Evolutionary conservation across 768 basidiomycete genomes (phyloP), one percentile per base, ranked within the genome.

Genomic region (Psilocybe subaeruginosa): DNA sequence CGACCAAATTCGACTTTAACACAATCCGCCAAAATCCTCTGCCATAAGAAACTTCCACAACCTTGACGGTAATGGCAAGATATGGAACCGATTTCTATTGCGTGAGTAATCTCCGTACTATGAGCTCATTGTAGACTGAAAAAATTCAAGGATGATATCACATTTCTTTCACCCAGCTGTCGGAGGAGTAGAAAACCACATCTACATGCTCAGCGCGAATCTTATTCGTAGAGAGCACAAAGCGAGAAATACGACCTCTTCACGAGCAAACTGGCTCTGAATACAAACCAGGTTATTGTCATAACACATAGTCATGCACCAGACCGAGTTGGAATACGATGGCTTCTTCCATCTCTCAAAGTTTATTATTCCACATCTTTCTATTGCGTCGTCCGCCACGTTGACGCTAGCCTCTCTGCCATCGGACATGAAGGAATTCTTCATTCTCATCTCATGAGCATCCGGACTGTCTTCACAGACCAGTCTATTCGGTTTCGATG

Each of bases 81-180:
- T 19, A 70, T 72, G 71, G 64, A 67, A 58, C 63, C 68, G 16
- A 68, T 70, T 57, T 69, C 70, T 43, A 72, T 72, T 54, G 70
- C 70, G 69, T 69, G 51, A 58, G 70, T 58, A 9, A 37, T 12
- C 8, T 33, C 33, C 30, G 12, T 12, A 19, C 19, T 43, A 23
- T 33, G 41, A 41, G 23, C 2, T 19, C 8, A 9, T 4, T n/a
- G 11, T 27, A n/a, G 37, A 17, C 41, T 61, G 43, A 60, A 19
- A 16, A 30, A 2, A 29, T 33, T 49, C 11, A 49, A 97, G 95
- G 48, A 95, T 99, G 93, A 87, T 99, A 60, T 92, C 89, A 45
- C 97, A 99, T 77, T 99, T 99, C 80, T 99, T 98, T 77, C 88
- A 93, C 70, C 97, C 97, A 0, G 82, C 85, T 60, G 90, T 96